These are phyloP conservation scores for Phytophthora citricola DNA, from an alignment of 352 stramenopile genomes.

Conservation along the genomic window DNA sequence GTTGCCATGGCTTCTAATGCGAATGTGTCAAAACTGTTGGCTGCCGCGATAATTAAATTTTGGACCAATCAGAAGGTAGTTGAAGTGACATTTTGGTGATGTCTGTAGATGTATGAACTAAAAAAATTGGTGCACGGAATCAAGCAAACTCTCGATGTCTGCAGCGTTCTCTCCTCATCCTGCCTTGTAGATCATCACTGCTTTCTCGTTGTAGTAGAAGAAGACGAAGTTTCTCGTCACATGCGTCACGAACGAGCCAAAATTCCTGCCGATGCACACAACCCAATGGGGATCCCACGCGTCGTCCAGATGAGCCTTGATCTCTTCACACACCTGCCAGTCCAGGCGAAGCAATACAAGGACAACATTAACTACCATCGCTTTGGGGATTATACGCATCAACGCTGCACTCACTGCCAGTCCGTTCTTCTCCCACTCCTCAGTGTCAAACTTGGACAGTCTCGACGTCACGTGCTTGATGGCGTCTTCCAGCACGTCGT, in stretches of 20 bases:
- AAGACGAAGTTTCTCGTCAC: constrained; percentile 93
- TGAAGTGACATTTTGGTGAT: constrained; percentile 18
- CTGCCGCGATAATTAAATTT: constrained; percentile 14
- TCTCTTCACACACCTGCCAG: constrained; percentile 75
- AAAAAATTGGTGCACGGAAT: background rate
- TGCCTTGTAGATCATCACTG: constrained; percentile 89
- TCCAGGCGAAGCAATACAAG: background rate
- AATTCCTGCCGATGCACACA: constrained; percentile 92
- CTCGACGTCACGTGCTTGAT: constrained; percentile 80
- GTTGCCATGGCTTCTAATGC: constrained; percentile 37
- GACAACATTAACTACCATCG: background rate
- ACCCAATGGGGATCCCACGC: constrained; percentile 86
- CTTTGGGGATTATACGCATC: background rate
- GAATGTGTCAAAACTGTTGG: constrained; percentile 40
- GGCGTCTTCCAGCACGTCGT: constrained; percentile 87
- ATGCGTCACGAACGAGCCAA: constrained; percentile 94
- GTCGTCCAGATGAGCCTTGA: constrained; percentile 81
- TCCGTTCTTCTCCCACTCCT: constrained; percentile 87
- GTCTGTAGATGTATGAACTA: background rate
- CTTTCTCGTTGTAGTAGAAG: constrained; percentile 92
- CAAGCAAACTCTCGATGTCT: background rate
- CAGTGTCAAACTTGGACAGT: constrained; percentile 75
- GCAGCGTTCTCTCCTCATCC: constrained; percentile 35
- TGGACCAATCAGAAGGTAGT: constrained; percentile 20
- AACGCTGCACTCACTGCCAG: constrained; percentile 45